Evolutionary conservation across 345 rosid genomes (phyloP).

Genomic region (Clausena lansium): DNA sequence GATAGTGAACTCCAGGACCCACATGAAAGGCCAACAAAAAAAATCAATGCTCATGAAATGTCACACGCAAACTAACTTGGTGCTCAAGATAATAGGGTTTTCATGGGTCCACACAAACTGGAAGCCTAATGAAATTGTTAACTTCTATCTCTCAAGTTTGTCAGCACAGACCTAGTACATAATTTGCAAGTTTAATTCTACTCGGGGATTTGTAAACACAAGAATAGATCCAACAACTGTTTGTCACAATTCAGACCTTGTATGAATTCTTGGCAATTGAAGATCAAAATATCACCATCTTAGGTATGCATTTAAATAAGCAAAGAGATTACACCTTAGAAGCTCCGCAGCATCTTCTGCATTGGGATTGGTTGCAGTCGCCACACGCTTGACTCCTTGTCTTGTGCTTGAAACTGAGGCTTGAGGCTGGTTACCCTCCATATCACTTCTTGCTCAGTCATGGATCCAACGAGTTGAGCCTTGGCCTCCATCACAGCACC

Average conservation of each 20-base stretch:
- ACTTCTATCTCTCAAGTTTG: background rate
- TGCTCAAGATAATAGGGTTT: background rate
- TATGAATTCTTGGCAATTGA: background rate
- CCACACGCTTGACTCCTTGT: slow-evolving; percentile 51
- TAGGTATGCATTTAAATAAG: background rate
- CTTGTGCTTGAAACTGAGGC: slow-evolving; percentile 28
- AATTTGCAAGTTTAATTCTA: background rate
- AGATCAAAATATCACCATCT: background rate
- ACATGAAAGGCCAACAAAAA: background rate
- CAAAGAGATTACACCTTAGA: slow-evolving; percentile 44
- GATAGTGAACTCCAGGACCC: background rate
- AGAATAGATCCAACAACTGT: background rate
- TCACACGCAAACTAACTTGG: background rate
- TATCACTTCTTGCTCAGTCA: slow-evolving; percentile 85
- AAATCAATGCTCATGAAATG: too few relatives aligned
- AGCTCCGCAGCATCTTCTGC: slow-evolving; percentile 95
- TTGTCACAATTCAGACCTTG: too few relatives aligned
- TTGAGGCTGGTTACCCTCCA: slow-evolving; percentile 55
- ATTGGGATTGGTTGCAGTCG: slow-evolving; percentile 75
- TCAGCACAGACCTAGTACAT: background rate
- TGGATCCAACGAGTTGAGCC: slow-evolving; percentile 83
- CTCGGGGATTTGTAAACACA: background rate
- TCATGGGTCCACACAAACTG: background rate
- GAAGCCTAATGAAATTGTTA: background rate
- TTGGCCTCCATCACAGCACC: too few relatives aligned